phyloP scores from a whole-genome alignment of 768 basidiomycete genomes.

The Naematelia encephala region DNA sequence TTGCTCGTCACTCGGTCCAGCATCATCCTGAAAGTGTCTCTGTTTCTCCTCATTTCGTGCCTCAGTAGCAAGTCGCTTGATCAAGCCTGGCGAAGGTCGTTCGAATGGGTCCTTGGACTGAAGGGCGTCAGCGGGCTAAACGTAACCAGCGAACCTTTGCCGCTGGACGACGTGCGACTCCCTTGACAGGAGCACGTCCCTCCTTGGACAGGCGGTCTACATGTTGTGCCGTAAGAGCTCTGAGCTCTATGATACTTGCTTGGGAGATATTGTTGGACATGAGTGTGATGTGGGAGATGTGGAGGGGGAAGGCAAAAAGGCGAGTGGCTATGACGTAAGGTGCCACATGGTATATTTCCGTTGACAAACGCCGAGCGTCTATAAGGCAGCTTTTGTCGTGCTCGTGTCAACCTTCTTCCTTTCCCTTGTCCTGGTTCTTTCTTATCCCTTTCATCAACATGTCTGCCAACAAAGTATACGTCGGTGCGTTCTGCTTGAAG shows the following conservation, averaged over 20 bases:
- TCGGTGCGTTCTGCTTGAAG: constrained; percentile 35
- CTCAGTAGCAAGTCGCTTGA: constrained; percentile 45
- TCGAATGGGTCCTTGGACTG: constrained; percentile 44
- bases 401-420: constrained; percentile 9
- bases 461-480: constrained; percentile 48
- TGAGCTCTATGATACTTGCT: constrained; percentile 41
- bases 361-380: background rate
- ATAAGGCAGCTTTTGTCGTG: background rate
- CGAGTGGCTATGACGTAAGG: background rate
- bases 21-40: constrained; percentile 30
- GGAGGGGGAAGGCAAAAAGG: too few species aligned
- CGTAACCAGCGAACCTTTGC: constrained; percentile 21
- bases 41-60: constrained; percentile 41
- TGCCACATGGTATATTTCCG: background rate
- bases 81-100: constrained; percentile 43
- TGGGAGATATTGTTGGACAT: constrained; percentile 36
- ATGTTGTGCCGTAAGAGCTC: constrained; percentile 47
- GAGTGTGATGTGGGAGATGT: background rate
- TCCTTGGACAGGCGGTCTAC: constrained; percentile 43
- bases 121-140: too few species aligned
- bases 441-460: constrained; percentile 24
- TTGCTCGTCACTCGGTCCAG: constrained; percentile 38
- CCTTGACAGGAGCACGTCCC: constrained; percentile 38
- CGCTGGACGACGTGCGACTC: constrained; percentile 8
- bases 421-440: constrained; percentile 8